These are phyloP conservation scores for Fusarium ambrosium DNA, from an alignment of 2,329 filamentous ascomycete genomes.

Conservation along the genomic window DNA sequence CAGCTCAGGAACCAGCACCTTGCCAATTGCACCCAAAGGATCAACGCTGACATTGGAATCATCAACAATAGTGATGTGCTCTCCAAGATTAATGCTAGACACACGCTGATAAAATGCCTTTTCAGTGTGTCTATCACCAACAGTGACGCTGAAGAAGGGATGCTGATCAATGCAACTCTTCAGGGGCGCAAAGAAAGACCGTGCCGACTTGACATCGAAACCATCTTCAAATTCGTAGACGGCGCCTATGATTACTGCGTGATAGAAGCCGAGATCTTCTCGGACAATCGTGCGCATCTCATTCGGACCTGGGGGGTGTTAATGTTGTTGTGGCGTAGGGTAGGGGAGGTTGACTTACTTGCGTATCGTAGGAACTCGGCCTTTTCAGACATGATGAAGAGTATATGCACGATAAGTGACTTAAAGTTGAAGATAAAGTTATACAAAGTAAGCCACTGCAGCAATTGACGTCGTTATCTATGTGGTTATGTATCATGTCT, in stretches of 20 bases:
- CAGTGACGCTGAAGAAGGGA: constrained; percentile 38
- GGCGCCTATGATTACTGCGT: constrained; percentile 41
- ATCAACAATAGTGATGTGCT: constrained; percentile 36
- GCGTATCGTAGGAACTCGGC: constrained; percentile 33
- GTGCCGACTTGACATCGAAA: constrained; percentile 13
- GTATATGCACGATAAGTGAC: neutral
- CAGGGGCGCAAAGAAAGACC: constrained; percentile 34
- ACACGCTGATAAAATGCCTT: constrained; percentile 42
- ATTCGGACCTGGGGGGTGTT: constrained; percentile 31
- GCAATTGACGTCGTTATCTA: neutral
- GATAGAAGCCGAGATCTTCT: constrained; percentile 40
- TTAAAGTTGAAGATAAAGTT: neutral
- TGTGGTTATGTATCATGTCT: neutral
- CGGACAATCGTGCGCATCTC: constrained; percentile 42
- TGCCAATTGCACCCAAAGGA: constrained; percentile 18
- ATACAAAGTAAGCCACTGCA: neutral
- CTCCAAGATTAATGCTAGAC: constrained; percentile 24
- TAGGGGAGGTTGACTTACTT: constrained; percentile 16
- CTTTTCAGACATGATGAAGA: constrained; percentile 23
- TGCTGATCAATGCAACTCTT: constrained; percentile 34
- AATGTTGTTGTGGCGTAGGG: neutral
- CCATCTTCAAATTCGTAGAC: constrained; percentile 30
- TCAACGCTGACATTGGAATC: neutral
- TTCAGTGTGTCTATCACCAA: constrained; percentile 37
- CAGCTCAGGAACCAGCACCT: constrained; percentile 24